These are phyloP conservation scores for Oryza meridionalis DNA, from an alignment of 176 grass and related monocot species.

Conservation along the genomic window DNA sequence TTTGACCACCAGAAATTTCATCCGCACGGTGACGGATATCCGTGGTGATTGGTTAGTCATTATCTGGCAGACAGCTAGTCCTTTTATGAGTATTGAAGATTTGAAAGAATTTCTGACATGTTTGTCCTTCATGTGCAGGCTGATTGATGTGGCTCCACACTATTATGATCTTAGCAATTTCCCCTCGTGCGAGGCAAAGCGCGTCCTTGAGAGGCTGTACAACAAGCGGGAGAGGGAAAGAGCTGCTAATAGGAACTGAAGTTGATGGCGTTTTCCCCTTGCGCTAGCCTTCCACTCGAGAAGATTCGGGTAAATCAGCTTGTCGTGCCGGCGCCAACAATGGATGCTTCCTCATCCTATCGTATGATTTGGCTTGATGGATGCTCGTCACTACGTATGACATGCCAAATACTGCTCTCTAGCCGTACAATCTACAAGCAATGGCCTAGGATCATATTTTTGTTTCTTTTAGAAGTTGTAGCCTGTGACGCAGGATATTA, in stretches of 20 bases:
- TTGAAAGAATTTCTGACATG: conserved; percentile 8
- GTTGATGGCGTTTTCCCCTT: conserved; percentile 6
- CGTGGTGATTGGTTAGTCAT: conserved; percentile 78
- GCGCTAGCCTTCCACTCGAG: not conserved
- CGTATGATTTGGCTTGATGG: not conserved
- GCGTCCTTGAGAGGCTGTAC: conserved; percentile 79
- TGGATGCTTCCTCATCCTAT: not conserved
- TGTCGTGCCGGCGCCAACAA: not conserved
- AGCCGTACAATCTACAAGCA: not conserved
- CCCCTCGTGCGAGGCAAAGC: conserved; percentile 85
- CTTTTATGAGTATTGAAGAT: not conserved
- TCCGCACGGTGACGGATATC: conserved; percentile 90
- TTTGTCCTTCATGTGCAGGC: conserved; percentile 49
- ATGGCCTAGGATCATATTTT: conserved; percentile 6
- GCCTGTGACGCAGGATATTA: conserved; percentile 11
- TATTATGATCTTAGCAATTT: conserved; percentile 91
- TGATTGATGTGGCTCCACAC: conserved; percentile 78
- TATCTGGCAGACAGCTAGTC: conserved; percentile 1
- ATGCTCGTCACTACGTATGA: conserved; percentile 15
- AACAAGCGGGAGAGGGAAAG: conserved; percentile 85
- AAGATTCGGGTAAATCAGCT: not conserved
- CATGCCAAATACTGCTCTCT: conserved; percentile 5
- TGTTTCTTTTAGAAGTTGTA: conserved; percentile 9
- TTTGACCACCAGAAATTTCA: conserved; percentile 90
- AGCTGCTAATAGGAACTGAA: conserved; percentile 57